Base-by-base conservation (phyloP, 2,329 filamentous ascomycete genomes). In the Microsporum canis region DNA sequence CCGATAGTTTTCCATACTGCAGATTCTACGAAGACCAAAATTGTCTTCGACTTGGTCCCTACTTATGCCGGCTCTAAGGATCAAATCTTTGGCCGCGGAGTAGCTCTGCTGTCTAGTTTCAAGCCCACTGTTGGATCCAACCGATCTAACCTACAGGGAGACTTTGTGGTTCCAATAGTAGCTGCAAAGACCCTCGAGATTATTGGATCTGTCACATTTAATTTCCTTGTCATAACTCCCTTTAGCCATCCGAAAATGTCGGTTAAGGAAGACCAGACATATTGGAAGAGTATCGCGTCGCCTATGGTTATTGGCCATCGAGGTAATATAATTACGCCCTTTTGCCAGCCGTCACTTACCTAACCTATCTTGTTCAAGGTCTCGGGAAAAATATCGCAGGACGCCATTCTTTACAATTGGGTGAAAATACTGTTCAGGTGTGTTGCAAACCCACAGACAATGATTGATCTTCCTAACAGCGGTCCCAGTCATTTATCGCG, bases 121-220 rank as follows among this genome's bases (percentile, higher is more conserved):
- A 91, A 89, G 67, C 89, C 89, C 1, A 87, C 82, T 1, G 80
- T 97, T 56, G 92, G 91, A 1, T 84, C 86, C 4, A 89, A 92
- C 68, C 84, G 91, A n/a, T 94, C 94, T 78, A 92, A 88, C 60
- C 79, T 99, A 6, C 91, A 96, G 72, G 91, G 91, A 23, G 94
- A 97, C 70, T 84, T 95, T 41, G 92, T 88, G 63, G 88, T 99
- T 7, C 94, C 94, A 0, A 94, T 99, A 64, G 82, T 97, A 69
- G 88, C 88, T 36, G 86, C 86, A 39, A 89, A 82, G 63, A 87
- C 83, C 10, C 77, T 97, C 38, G 92, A 97, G 63, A 86, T 97
- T 7, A 96, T 99, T 66, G 95, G 94, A 14, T 85, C 87, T 0
- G 89, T 99, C 66, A 96, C 95, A 69, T 99, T 99, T 80, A 96